Percentiles rank a stretch among this genome's conserved stretches.
These are phyloP conservation scores for Pleurostoma richardsiae DNA, from an alignment of 2,329 filamentous ascomycete genomes.

Conservation along the genomic window DNA sequence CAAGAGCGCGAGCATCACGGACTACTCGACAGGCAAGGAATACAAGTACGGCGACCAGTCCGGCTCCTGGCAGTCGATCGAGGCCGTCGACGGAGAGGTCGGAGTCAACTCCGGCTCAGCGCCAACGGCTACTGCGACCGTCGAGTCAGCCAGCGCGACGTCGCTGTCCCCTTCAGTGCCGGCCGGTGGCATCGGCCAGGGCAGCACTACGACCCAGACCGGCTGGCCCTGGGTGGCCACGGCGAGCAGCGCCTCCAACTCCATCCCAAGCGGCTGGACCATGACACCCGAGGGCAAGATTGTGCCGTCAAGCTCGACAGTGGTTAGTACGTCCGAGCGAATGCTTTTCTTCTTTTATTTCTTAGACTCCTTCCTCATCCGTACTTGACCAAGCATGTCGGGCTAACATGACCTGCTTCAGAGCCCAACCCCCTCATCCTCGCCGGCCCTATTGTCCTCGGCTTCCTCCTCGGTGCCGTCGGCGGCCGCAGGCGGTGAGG, in stretches of 20 bases:
- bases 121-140: conserved; percentile 48
- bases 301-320: conserved; percentile 63
- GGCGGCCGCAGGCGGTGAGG: conserved; percentile 32
- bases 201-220: conserved; percentile 32
- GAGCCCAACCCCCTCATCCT: conserved; percentile 40
- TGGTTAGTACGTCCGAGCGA: conserved; percentile 34
- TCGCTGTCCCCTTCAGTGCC: conserved; percentile 62
- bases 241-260: conserved; percentile 32
- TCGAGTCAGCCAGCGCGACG: conserved; percentile 59
- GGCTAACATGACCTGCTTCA: conserved; percentile 1
- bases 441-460: conserved; percentile 41
- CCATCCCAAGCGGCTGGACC: conserved; percentile 74
- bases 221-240: conserved; percentile 23
- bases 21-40: conserved; percentile 86
- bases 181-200: conserved; percentile 60
- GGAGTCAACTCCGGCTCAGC: conserved; percentile 60
- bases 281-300: conserved; percentile 77
- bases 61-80: conserved; percentile 78
- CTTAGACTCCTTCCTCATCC: no score
- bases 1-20: conserved; percentile 68
- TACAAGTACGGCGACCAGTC: conserved; percentile 78
- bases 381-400: background rate
- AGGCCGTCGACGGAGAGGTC: conserved; percentile 71
- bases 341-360: background rate
- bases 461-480: conserved; percentile 19